Percentiles rank a stretch among this genome's conserved stretches.
phyloP scores from a whole-genome alignment of 169 alveolate species.

The Miamiensis avidus region DNA sequence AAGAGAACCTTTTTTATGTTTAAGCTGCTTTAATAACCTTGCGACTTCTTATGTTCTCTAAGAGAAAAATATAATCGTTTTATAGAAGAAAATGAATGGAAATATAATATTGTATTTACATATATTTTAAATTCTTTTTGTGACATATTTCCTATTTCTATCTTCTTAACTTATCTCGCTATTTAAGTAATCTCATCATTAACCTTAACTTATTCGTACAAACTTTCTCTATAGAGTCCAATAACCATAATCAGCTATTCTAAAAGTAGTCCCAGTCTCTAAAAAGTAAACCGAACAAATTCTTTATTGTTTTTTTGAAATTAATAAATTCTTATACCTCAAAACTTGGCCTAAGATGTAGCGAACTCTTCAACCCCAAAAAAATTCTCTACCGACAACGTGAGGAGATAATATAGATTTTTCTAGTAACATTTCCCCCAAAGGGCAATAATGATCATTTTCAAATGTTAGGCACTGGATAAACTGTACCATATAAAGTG shows the following conservation, averaged over 20 bases:
- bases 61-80: no score
- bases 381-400: constrained; percentile 85
- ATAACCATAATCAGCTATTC: constrained; percentile 78
- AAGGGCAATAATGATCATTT: constrained; percentile 75
- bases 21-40: no score
- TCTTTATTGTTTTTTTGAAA: no score
- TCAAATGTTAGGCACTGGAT: constrained; percentile 82
- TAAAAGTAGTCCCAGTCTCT: constrained; percentile 70
- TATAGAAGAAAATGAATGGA: no score
- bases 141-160: constrained; percentile 14
- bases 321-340: constrained; percentile 29
- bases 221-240: constrained; percentile 65
- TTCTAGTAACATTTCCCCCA: constrained; percentile 74
- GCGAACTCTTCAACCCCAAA: constrained; percentile 79
- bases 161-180: constrained; percentile 48
- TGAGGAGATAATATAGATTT: constrained; percentile 77
- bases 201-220: constrained; percentile 48
- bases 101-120: no score
- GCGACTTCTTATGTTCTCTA: no score
- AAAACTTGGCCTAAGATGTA: constrained; percentile 60
- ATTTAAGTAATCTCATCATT: constrained; percentile 60
- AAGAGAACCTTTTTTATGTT: neutral
- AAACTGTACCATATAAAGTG: constrained; percentile 70
- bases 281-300: no score
- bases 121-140: constrained; percentile 25